phyloP scores from a whole-genome alignment of 2,329 filamentous ascomycete genomes.

The Aspergillus transmontanensis region DNA sequence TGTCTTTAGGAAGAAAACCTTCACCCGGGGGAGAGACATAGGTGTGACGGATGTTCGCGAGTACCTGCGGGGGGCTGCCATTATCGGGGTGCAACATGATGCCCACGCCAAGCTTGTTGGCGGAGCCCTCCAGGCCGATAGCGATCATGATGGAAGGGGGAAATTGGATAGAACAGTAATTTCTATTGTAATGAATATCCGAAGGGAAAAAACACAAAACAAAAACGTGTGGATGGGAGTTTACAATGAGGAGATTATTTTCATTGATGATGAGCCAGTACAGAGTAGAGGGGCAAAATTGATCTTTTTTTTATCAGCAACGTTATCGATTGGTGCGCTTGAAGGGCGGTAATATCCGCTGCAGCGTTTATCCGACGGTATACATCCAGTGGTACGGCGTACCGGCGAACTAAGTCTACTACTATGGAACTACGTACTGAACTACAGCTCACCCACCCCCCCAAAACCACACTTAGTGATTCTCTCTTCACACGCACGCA shows the following conservation, averaged over 20 bases:
- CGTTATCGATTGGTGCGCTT: conserved; percentile 33
- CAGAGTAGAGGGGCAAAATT: conserved; percentile 18
- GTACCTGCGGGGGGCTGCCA: conserved; percentile 64
- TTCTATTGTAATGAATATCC: neutral
- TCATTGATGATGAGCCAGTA: neutral
- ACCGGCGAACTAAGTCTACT: neutral
- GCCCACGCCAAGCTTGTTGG: conserved; percentile 96
- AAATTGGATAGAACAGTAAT: neutral
- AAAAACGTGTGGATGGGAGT: neutral
- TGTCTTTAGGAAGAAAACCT: conserved; percentile 96
- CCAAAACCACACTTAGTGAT: neutral
- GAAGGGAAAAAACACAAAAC: neutral
- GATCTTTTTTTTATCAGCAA: conserved; percentile 27
- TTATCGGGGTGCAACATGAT: conserved; percentile 74
- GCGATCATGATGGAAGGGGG: conserved; percentile 57
- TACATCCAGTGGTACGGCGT: conserved; percentile 2
- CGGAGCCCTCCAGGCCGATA: conserved; percentile 83
- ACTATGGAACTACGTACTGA: conserved; percentile 1
- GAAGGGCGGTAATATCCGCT: conserved; percentile 14
- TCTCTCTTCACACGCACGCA: neutral
- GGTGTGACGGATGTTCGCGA: conserved; percentile 93
- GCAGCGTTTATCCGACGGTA: conserved; percentile 33
- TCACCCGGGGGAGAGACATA: conserved; percentile 89
- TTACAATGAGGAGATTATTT: neutral
- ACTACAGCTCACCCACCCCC: neutral